Percentiles rank a stretch among this genome's conserved stretches.
phyloP scores from a whole-genome alignment of 495 filamentous ascomycete genomes.

The Penicillium atrosanguineum region DNA sequence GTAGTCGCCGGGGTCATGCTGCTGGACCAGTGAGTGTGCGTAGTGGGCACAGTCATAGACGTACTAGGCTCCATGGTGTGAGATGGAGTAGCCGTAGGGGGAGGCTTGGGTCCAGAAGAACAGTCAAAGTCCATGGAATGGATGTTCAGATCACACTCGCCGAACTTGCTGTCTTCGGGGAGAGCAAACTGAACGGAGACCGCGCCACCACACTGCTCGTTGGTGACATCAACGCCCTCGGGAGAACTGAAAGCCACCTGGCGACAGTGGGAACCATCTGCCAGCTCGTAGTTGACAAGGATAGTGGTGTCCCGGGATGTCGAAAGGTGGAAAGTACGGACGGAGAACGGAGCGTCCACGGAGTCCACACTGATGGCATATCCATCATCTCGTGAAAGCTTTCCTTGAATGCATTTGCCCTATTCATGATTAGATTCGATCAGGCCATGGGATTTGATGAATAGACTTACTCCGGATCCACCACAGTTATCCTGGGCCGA shows the following conservation, averaged over 20 bases:
- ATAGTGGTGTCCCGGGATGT: slow-evolving; percentile 71
- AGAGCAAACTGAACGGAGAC: slow-evolving; percentile 71
- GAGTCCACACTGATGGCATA: background rate
- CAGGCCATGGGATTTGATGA: background rate
- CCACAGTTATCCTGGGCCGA: slow-evolving; percentile 54
- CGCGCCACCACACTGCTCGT: slow-evolving; percentile 89
- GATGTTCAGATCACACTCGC: slow-evolving; percentile 66
- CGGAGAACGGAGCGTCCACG: slow-evolving; percentile 65
- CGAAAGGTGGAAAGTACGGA: slow-evolving; percentile 66
- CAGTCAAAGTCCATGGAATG: slow-evolving; percentile 81
- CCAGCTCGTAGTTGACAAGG: slow-evolving; percentile 80
- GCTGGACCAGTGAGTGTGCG: background rate
- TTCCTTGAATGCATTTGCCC: slow-evolving; percentile 15
- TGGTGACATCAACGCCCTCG: slow-evolving; percentile 64
- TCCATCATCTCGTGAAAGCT: background rate
- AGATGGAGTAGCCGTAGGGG: background rate
- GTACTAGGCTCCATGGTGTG: background rate
- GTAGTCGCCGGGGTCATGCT: background rate
- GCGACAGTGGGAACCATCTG: slow-evolving; percentile 73
- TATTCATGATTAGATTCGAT: slow-evolving; percentile 14
- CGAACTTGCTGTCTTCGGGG: slow-evolving; percentile 52
- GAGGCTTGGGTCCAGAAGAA: slow-evolving; percentile 35
- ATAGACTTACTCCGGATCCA: slow-evolving; percentile 35
- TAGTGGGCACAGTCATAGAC: background rate
- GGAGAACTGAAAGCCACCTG: slow-evolving; percentile 62